Evolutionary conservation across 2,329 filamentous ascomycete species (phyloP).

Genomic region (Colletotrichum camelliae): DNA sequence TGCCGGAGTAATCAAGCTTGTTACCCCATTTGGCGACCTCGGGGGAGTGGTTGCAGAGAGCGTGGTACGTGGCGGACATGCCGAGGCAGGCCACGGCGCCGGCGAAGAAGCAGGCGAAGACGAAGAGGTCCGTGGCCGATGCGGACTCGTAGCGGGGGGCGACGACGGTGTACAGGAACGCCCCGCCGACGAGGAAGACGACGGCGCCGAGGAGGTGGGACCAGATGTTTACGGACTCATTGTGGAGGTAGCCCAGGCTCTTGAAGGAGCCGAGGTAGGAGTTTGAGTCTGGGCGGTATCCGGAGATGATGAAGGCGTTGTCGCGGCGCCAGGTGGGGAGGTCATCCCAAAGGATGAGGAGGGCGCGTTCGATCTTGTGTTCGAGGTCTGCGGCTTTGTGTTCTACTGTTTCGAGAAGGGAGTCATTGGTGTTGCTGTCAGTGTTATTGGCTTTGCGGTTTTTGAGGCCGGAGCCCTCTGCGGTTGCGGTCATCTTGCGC

Average conservation of each 20-base stretch:
- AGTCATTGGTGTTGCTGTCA: accelerated
- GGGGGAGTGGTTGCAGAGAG: slow-evolving; percentile 83
- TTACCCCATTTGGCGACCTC: slow-evolving; percentile 83
- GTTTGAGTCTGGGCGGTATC: slow-evolving; percentile 58
- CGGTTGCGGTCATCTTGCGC: background rate
- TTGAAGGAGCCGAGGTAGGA: slow-evolving; percentile 51
- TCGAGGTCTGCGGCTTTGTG: slow-evolving; percentile 34
- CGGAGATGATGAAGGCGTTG: slow-evolving; percentile 59
- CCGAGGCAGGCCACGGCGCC: slow-evolving; percentile 77
- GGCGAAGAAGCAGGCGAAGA: slow-evolving; percentile 79
- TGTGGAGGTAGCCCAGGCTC: slow-evolving; percentile 61
- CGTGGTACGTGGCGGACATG: slow-evolving; percentile 86
- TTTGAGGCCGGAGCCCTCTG: background rate
- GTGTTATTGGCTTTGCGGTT: background rate
- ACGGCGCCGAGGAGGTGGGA: slow-evolving; percentile 70
- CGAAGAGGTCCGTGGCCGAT: slow-evolving; percentile 66
- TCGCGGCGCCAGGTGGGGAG: slow-evolving; percentile 65
- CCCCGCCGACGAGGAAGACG: slow-evolving; percentile 55
- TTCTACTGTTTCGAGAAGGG: slow-evolving; percentile 30
- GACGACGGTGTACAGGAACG: slow-evolving; percentile 62
- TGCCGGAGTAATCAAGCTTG: slow-evolving; percentile 93
- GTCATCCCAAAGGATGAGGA: slow-evolving; percentile 62
- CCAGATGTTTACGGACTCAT: slow-evolving; percentile 70
- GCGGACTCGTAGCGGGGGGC: slow-evolving; percentile 71
- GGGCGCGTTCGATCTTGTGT: slow-evolving; percentile 40